Evolutionary conservation across 352 stramenopile species (phyloP), one percentile per base, ranked within the genome.

Genomic region (Phytophthora meadii): DNA sequence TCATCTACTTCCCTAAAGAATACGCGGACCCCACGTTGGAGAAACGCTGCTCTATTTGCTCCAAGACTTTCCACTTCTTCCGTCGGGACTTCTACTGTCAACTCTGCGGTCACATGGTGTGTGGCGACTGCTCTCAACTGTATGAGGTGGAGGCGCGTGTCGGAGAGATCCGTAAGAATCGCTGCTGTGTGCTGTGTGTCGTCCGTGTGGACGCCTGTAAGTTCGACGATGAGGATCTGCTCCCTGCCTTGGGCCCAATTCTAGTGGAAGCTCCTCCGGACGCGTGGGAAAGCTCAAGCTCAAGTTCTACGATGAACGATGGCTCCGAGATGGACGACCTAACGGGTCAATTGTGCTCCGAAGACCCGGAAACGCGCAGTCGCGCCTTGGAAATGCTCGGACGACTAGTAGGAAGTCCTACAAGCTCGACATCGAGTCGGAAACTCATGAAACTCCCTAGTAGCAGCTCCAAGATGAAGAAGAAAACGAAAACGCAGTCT

Each of bases 1-100:
- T 89, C 56, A 63, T 87, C 15, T 86, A 82, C 61, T 84, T 86
- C 28, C 76, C 79, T 1, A 76, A 67, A 30, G 59, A 72, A 19
- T 74, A 74, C 46, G 54, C 49, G 9, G 60, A 80, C 25, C 55
- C 67, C 14, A 36, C 46, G 28, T 30, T 60, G 2, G 54, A 76
- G 30, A 74, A 75, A 36, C 49, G 41, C 27, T 89, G 79, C 52
- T 55, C 49, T 5, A 79, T 88, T 44, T 90, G 79, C 63, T 47
- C 36, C 41, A 82, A 81, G 54, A 53, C 30, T 15, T 87, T 87
- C 41, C 54, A 59, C 44, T 72, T 88, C 36, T 76, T 79, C 25
- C 76, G 76, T 14, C 59, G 65, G 1, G 74, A 85, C 45, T 73
- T 77, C 27, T 82, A 79, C 61, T 88, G 79, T 56, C 71, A 85